phyloP scores from a whole-genome alignment of 352 stramenopile genomes.

The Globisporangium lucens region DNA sequence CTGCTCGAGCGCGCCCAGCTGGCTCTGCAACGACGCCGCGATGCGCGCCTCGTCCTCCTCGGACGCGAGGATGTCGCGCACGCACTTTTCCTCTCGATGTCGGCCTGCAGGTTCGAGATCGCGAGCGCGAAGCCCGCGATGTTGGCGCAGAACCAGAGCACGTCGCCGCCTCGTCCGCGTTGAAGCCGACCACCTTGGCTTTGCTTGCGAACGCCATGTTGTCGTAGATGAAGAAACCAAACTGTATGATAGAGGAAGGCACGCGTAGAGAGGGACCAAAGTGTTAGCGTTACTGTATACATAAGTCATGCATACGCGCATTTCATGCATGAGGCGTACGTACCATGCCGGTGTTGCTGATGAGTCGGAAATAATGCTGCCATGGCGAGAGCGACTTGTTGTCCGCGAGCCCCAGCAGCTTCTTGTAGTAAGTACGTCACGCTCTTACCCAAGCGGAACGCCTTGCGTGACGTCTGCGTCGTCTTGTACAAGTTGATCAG shows the following conservation, averaged over 20 bases:
- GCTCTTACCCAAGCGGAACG: slow-evolving; percentile 84
- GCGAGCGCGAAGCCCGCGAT: slow-evolving; percentile 74
- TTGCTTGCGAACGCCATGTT: slow-evolving; percentile 85
- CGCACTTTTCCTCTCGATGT: slow-evolving; percentile 78
- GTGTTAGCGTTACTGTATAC: neutral
- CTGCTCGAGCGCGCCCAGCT: slow-evolving; percentile 58
- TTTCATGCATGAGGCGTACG: neutral
- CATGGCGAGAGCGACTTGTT: slow-evolving; percentile 40
- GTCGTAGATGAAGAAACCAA: slow-evolving; percentile 86
- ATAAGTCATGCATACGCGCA: neutral
- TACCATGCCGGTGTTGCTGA: slow-evolving; percentile 74
- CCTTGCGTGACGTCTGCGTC: slow-evolving; percentile 80
- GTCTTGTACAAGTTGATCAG: slow-evolving; percentile 77
- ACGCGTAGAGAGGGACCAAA: neutral
- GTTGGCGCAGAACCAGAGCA: slow-evolving; percentile 85
- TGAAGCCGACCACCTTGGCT: slow-evolving; percentile 61
- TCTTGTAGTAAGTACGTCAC: slow-evolving; percentile 68
- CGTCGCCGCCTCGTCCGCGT: slow-evolving; percentile 56
- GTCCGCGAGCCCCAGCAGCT: slow-evolving; percentile 46
- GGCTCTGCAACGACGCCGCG: slow-evolving; percentile 49
- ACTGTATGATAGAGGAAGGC: slow-evolving; percentile 1
- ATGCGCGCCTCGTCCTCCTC: slow-evolving; percentile 60
- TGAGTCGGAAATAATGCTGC: slow-evolving; percentile 52
- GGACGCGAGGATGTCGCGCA: slow-evolving; percentile 63
- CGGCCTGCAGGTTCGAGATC: slow-evolving; percentile 65